Conservation (phyloP, 805 yeast species). For the Lipomyces yamadae region DNA sequence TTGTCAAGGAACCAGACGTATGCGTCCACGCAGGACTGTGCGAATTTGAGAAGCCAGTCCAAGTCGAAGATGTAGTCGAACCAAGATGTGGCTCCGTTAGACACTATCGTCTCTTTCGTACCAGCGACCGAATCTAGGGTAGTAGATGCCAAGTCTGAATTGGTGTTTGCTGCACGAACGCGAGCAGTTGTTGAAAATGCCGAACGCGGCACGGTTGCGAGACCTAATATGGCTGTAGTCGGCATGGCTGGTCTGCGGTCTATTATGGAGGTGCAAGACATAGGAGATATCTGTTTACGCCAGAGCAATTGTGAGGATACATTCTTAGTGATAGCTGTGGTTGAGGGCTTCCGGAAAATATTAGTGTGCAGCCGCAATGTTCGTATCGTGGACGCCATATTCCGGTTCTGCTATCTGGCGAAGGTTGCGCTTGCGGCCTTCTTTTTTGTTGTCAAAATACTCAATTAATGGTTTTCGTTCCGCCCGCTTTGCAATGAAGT, state of each 20-base stretch:
- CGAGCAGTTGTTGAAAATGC: neutral
- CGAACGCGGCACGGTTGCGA: neutral
- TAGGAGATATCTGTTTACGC: neutral
- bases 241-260: neutral
- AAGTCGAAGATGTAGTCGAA: neutral
- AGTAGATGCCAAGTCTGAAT: neutral
- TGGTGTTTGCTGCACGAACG: neutral
- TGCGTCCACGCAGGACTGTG: neutral
- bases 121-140: neutral
- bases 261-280: neutral
- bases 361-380: neutral
- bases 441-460: neutral
- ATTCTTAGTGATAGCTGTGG: neutral
- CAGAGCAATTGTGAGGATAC: neutral
- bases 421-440: neutral
- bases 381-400: neutral
- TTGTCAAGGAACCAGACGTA: constrained; percentile 6
- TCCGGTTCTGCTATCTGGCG: neutral
- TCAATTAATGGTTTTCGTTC: too few species aligned
- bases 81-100: neutral
- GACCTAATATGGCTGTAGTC: neutral
- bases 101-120: neutral
- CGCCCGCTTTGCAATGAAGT: too few species aligned
- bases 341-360: neutral
- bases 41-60: constrained; percentile 3